These are phyloP conservation scores for Colletotrichum truncatum DNA, from an alignment of 2,329 filamentous ascomycete genomes.

Conservation along the genomic window DNA sequence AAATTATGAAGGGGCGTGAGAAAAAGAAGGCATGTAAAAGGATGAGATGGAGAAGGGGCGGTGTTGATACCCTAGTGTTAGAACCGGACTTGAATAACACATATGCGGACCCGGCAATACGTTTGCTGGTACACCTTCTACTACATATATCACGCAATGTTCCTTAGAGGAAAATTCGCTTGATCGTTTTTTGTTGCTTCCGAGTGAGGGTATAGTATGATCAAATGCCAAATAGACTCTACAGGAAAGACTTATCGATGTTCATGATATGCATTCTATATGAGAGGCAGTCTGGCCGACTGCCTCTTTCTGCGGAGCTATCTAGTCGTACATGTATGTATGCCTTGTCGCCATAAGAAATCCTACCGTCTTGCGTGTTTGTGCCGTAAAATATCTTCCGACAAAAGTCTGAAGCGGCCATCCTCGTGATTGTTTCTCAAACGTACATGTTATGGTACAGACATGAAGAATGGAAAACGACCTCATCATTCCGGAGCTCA, in stretches of 20 bases:
- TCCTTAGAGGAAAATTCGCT: no score
- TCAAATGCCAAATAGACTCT: no score
- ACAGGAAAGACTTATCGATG: not conserved
- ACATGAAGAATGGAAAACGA: constrained; percentile 9
- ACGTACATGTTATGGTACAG: constrained; percentile 25
- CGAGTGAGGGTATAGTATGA: no score
- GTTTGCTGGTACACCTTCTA: no score
- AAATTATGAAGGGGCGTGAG: not conserved
- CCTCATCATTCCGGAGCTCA: not conserved
- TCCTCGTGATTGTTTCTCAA: constrained; percentile 2
- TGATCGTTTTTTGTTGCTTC: no score
- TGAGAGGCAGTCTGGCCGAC: not conserved
- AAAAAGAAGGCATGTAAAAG: not conserved
- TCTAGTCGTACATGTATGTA: constrained; percentile 32
- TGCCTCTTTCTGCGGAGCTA: not conserved
- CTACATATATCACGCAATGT: no score
- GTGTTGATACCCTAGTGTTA: constrained; percentile 28
- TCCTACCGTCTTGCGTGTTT: constrained; percentile 7
- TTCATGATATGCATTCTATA: not conserved
- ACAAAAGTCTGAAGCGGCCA: constrained; percentile 1
- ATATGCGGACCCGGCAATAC: no score
- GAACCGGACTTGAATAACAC: not conserved
- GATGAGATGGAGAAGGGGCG: not conserved
- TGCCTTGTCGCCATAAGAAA: constrained; percentile 16
- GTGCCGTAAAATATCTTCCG: constrained; percentile 6